A percentile compares a stretch with the other conserved stretches of the same genome.
phyloP scores from a whole-genome alignment of 2,329 filamentous ascomycete species.

The Neurospora sp. region DNA sequence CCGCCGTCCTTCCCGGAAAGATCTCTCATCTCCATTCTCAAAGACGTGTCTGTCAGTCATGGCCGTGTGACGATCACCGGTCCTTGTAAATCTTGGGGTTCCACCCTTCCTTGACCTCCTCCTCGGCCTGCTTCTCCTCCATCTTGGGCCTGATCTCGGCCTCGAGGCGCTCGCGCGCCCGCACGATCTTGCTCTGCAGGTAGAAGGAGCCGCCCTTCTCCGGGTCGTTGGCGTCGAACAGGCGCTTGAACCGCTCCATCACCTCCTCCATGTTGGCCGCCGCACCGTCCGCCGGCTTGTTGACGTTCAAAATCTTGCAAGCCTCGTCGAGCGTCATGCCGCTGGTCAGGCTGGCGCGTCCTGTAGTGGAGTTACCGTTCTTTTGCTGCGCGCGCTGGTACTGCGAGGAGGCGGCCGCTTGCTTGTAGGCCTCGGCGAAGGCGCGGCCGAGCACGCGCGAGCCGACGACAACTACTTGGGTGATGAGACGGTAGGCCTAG shows the following conservation, averaged over 20 bases:
- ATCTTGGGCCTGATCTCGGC: conserved; percentile 66
- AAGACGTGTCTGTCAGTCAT: background rate
- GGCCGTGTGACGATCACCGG: conserved; percentile 34
- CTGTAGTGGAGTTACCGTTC: conserved; percentile 37
- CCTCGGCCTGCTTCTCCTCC: conserved; percentile 63
- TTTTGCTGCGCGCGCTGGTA: conserved; percentile 68
- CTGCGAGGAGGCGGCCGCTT: conserved; percentile 78
- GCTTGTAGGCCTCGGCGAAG: conserved; percentile 89
- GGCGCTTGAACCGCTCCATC: conserved; percentile 79
- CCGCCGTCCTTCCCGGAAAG: background rate
- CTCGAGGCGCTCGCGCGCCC: conserved; percentile 87
- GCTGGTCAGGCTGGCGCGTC: conserved; percentile 39
- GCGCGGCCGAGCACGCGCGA: conserved; percentile 86
- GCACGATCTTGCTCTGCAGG: conserved; percentile 89
- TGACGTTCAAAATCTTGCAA: conserved; percentile 90
- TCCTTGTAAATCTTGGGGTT: conserved; percentile 95
- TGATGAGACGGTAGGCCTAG: conserved; percentile 89
- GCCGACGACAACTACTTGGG: conserved; percentile 85
- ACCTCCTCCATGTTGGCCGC: conserved; percentile 71
- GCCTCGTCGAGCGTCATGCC: conserved; percentile 93
- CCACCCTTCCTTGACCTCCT: conserved; percentile 76
- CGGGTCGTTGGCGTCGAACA: conserved; percentile 92
- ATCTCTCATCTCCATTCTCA: background rate
- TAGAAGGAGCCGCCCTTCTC: conserved; percentile 97
- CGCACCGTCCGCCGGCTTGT: conserved; percentile 68